Conservation (phyloP, 106 monocot genomes). For the Dendrobium catenatum region DNA sequence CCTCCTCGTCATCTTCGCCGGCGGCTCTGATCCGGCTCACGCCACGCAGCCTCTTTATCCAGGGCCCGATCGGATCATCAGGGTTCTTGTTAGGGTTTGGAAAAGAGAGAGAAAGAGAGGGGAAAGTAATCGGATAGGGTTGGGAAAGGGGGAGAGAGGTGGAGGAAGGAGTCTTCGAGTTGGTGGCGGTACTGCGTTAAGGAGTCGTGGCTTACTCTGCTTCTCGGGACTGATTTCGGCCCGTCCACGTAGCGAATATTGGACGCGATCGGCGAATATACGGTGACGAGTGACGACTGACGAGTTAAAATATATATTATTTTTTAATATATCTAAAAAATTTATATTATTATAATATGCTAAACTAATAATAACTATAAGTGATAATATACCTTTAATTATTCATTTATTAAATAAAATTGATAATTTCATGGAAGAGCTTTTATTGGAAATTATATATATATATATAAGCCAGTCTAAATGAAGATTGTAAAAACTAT, state of each 20-base stretch:
- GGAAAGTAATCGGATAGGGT: neutral
- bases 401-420: too few relatives aligned
- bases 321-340: too few relatives aligned
- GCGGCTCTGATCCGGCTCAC: neutral
- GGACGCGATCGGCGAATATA: neutral
- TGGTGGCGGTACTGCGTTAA: neutral
- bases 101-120: neutral
- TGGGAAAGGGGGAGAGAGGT: too few relatives aligned
- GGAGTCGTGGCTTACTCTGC: neutral
- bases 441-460: too few relatives aligned
- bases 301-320: too few relatives aligned
- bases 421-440: too few relatives aligned
- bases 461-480: too few relatives aligned
- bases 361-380: too few relatives aligned
- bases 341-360: too few relatives aligned
- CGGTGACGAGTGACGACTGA: neutral
- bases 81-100: neutral
- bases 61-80: neutral
- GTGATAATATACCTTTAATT: too few relatives aligned
- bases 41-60: too few relatives aligned
- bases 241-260: conserved; percentile 12
- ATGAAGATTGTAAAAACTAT: too few relatives aligned
- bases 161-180: neutral
- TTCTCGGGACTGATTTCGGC: neutral
- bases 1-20: conserved; percentile 14